Evolutionary conservation across 129 eudicot genomes (phyloP).

Genomic region (Mikania micrantha): DNA sequence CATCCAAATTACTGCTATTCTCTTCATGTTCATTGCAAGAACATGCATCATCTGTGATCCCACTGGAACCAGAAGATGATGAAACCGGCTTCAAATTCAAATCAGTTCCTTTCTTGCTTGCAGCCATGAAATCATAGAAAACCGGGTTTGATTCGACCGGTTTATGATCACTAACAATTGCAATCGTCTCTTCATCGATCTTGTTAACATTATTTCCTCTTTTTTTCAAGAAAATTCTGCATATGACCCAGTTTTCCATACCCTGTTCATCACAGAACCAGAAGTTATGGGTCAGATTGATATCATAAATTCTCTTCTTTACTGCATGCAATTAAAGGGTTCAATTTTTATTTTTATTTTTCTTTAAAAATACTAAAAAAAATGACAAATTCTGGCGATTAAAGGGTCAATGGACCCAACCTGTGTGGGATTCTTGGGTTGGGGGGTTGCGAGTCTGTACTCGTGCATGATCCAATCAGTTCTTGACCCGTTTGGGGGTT

Average conservation of each 20-base stretch:
- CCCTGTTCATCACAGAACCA: not conserved
- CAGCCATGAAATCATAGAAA: conserved; percentile 6
- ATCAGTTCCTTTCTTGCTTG: not conserved
- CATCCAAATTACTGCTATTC: not conserved
- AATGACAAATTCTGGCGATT: no score
- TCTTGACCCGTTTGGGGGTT: conserved; percentile 3
- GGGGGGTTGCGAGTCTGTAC: not conserved
- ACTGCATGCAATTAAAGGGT: no score
- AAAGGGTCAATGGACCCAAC: no score
- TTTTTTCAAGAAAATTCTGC: conserved; percentile 7
- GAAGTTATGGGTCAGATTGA: no score
- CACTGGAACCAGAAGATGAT: conserved; percentile 1
- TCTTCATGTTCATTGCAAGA: conserved; percentile 1
- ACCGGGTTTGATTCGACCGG: not conserved
- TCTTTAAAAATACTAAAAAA: no score
- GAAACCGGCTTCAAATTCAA: not conserved
- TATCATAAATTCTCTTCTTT: no score
- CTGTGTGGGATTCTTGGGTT: not conserved
- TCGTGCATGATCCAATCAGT: conserved; percentile 4
- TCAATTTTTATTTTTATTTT: no score
- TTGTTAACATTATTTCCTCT: not conserved
- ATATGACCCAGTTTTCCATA: not conserved
- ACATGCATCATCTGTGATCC: conserved; percentile 1
- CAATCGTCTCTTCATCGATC: not conserved
- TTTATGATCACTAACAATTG: not conserved